Evolutionary conservation across 2,329 filamentous ascomycete species (phyloP), one percentile per base, ranked within the genome.

Genomic region (Xylariaceae sp.): DNA sequence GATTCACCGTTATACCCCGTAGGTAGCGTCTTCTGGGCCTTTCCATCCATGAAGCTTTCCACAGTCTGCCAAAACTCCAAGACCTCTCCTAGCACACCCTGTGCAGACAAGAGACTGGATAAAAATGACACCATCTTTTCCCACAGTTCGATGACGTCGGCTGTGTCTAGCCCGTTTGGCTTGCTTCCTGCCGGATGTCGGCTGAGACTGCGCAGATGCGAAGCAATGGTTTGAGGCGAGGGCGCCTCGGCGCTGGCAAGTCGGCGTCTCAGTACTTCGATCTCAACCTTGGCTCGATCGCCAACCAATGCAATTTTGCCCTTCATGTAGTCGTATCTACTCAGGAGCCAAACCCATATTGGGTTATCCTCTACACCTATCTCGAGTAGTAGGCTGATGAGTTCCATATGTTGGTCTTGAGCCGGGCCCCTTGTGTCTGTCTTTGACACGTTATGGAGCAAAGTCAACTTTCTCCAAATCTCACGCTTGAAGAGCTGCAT

Each of bases 301-400:
- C 91, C 90, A 11, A 87, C 88, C 0, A 83, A 80, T 48, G 85
- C 84, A 56, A 97, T 93, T 71, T 90, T 95, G 64, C 86, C 86
- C 74, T 94, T 97, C 58, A 99, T 80, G 69, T 92, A 87, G 64
- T 96, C 90, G 70, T 92, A 95, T 51, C 90, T 87, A 69, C 91
- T 96, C 57, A 93, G 78, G 30, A 99, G 84, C 92, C 94, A 99
- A 9, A 95, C 83, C 90, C 90, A 96, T 63, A 99, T 96, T 1
- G 94, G 94, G 68, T 96, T 99, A 61, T 97, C 92, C 8, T 96
- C 89, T 2, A 96, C 92, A 5, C 94, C 95, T 17, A 99, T 79
- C 73, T 99, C 93, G n/a, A 99, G 77, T 56, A 99, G 80, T 42
- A 97, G 80, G 18, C 86, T 82, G 57, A 99, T 97, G 52, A 97